Percentiles rank a stretch among this genome's conserved stretches.
Conservation (phyloP, 2,329 filamentous ascomycete genomes). For the Colletotrichum tabaci region DNA sequence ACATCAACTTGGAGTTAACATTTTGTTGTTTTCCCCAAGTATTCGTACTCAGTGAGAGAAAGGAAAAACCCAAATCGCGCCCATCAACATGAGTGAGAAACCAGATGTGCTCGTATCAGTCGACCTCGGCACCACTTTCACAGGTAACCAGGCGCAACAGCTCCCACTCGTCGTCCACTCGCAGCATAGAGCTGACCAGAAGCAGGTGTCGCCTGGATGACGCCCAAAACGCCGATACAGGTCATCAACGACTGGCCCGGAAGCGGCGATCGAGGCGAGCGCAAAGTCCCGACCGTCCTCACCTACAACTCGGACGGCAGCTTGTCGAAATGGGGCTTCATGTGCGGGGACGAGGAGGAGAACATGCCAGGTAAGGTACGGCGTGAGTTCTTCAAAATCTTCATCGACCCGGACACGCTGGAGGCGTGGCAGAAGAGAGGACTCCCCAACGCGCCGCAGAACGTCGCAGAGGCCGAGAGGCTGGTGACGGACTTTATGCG, state of each 20-base stretch:
- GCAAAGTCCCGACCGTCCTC: constrained; percentile 68
- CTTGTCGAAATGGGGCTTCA: constrained; percentile 68
- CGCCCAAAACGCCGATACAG: constrained; percentile 56
- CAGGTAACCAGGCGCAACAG: constrained; percentile 49
- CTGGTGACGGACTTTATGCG: constrained; percentile 65
- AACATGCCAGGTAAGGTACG: constrained; percentile 53
- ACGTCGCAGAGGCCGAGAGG: constrained; percentile 59
- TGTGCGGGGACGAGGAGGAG: constrained; percentile 64
- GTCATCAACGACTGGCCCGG: constrained; percentile 69
- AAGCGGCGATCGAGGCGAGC: constrained; percentile 65
- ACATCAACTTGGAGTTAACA: too few relatives aligned
- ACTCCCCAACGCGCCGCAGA: constrained; percentile 58
- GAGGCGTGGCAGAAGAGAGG: constrained; percentile 59
- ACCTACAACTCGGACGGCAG: constrained; percentile 60
- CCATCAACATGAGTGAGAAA: neutral
- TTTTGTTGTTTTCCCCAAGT: neutral
- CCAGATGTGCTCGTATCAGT: constrained; percentile 56
- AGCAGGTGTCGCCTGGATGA: constrained; percentile 56
- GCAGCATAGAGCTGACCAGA: constrained; percentile 7
- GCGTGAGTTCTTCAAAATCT: constrained; percentile 70
- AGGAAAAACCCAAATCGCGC: neutral
- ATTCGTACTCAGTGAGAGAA: neutral
- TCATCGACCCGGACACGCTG: constrained; percentile 63
- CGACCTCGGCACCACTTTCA: constrained; percentile 63
- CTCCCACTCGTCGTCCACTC: too few relatives aligned